Conservation (phyloP, 75 land plant species). For the Selaginella moellendorffii region DNA sequence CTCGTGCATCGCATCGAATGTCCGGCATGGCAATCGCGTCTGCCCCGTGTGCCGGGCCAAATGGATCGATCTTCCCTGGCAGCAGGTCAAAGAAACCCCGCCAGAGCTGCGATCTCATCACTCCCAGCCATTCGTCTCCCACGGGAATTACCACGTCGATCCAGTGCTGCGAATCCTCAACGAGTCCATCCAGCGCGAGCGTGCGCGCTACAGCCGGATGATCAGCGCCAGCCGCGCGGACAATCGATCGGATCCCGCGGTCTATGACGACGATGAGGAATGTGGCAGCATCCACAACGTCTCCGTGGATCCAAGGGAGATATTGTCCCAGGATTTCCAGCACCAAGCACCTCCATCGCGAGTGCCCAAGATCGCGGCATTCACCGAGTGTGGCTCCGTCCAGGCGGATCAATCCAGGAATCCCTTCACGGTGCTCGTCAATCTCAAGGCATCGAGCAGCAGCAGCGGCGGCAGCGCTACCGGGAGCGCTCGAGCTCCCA, state of each 20-base stretch:
- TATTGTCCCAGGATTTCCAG: no score
- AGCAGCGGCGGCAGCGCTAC: no score
- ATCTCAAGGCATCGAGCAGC: background rate
- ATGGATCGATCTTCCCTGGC: conserved; percentile 78
- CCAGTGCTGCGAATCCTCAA: background rate
- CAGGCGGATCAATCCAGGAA: background rate
- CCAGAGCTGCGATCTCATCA: background rate
- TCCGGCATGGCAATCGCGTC: conserved; percentile 61
- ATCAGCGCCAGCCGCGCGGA: background rate
- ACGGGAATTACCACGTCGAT: no score
- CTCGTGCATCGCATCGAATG: conserved; percentile 77
- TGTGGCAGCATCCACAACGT: no score
- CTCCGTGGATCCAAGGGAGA: no score
- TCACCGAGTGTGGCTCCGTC: background rate
- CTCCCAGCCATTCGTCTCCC: no score
- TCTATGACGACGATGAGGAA: background rate
- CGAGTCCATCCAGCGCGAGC: background rate
- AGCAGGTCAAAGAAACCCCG: conserved; percentile 16
- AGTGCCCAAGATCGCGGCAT: background rate
- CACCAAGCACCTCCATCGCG: background rate
- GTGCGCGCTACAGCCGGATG: background rate
- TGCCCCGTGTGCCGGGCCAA: conserved; percentile 93
- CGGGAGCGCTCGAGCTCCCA: conserved; percentile 16
- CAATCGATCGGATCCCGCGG: background rate
- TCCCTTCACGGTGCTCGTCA: background rate